Percentiles rank a stretch among this genome's conserved stretches.
These are phyloP conservation scores for Prunella vulgaris DNA, from an alignment of 257 asterid genomes.

Conservation along the genomic window DNA sequence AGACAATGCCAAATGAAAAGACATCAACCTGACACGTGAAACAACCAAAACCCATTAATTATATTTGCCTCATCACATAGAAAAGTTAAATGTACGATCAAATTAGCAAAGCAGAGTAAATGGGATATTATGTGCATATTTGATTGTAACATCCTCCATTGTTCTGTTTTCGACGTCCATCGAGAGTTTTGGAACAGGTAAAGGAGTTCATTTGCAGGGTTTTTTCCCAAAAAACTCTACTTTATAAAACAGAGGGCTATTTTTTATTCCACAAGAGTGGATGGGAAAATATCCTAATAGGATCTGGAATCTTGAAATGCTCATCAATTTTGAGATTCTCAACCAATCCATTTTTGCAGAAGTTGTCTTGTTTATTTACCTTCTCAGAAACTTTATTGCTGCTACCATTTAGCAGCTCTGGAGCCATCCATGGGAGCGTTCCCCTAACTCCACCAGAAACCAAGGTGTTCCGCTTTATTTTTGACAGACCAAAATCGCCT, in stretches of 20 bases:
- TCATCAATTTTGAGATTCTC: conserved; percentile 12
- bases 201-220: neutral
- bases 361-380: conserved; percentile 32
- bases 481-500: conserved; percentile 92
- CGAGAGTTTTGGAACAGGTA: neutral
- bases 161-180: neutral
- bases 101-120: neutral
- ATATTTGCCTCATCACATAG: neutral
- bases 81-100: neutral
- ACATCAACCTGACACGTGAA: conserved; percentile 68
- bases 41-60: conserved; percentile 15
- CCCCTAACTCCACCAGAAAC: conserved; percentile 98
- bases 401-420: conserved; percentile 80
- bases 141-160: neutral
- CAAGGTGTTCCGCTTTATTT: conserved; percentile 80
- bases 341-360: conserved; percentile 11
- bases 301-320: neutral
- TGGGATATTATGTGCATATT: neutral
- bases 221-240: too few species aligned
- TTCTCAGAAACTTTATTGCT: conserved; percentile 87
- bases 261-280: neutral
- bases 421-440: conserved; percentile 98
- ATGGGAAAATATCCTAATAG: neutral
- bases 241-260: neutral
- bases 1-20: conserved; percentile 87